phyloP scores from a whole-genome alignment of 177 flowering plant species.

The Tripterygium wilfordii region DNA sequence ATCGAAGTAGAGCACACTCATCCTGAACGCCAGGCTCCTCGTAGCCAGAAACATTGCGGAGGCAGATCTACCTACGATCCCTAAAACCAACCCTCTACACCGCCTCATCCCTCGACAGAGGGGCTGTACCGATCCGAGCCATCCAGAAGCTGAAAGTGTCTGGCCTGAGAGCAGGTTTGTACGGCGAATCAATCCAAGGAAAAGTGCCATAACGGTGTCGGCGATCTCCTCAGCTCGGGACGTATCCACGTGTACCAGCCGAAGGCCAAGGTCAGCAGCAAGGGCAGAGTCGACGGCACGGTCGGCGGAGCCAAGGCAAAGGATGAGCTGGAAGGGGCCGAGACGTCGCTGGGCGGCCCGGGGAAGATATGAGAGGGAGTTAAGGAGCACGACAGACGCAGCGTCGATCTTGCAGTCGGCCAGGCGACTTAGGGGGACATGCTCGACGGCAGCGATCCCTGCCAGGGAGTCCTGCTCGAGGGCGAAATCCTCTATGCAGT shows the following conservation, averaged over 20 bases:
- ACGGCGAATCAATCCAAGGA: constrained; percentile 72
- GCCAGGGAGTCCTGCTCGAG: constrained; percentile 65
- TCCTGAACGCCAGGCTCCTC: constrained; percentile 85
- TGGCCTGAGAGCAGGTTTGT: constrained; percentile 82
- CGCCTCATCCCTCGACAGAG: constrained; percentile 94
- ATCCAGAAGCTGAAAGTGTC: constrained; percentile 76
- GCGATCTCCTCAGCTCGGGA: constrained; percentile 94
- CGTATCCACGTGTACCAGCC: constrained; percentile 79
- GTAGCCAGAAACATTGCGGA: constrained; percentile 78
- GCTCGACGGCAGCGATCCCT: constrained; percentile 70
- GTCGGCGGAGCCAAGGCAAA: constrained; percentile 92
- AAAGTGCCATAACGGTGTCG: constrained; percentile 89
- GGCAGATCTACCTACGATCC: constrained; percentile 87
- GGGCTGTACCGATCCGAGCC: constrained; percentile 97
- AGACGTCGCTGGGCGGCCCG: constrained; percentile 98
- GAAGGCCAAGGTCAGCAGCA: constrained; percentile 82
- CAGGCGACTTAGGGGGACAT: constrained; percentile 71
- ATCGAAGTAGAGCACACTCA: constrained; percentile 94
- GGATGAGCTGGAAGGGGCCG: constrained; percentile 77
- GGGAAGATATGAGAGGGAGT: constrained; percentile 89
- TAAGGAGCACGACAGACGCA: constrained; percentile 80
- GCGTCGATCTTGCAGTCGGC: constrained; percentile 78
- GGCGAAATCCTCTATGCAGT: constrained; percentile 81
- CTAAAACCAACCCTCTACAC: constrained; percentile 85
- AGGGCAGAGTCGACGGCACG: constrained; percentile 81